Evolutionary conservation across 306 rosid genomes (phyloP), one percentile per base, ranked within the genome.

Genomic region (Ammopiptanthus mongolicus): DNA sequence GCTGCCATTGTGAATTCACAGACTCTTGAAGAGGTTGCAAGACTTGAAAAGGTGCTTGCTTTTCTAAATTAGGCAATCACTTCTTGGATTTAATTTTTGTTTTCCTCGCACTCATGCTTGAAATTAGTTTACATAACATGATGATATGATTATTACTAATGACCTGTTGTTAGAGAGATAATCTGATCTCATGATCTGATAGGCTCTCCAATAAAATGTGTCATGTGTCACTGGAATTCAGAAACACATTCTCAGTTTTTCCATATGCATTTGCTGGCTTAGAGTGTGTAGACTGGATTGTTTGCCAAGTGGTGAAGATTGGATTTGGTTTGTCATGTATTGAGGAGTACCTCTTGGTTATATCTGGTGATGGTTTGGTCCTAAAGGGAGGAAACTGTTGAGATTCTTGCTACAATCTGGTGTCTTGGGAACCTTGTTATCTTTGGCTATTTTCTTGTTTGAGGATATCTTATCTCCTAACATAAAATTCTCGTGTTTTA

Each of bases 1-100:
- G 98, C 98, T 81, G 98, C 98, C 78, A 94, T 94, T 69, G 98
- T 94, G 81, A 94, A 90, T 69, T 94, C 98, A 50, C 96, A 88
- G 84, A 94, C 98, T 58, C 96, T 94, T 71, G 98, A 94, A 86
- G 98, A 94, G 86, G 98, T 94, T 75, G 97, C 98, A 52, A 90
- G 98, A 82, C 94, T 94, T 78, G 98, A 94, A 88, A 85, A 94
- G 98, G 98, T 94, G 78, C 77, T 81, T 60, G 29, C 25, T 56
- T 87, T 67, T 74, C 64, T 68, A 59, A 25, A 19, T 29, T 14
- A 17, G 48, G 75, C 34, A 77, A 64, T 33, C 10, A 9, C 34
- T 21, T 41, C 13, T 22, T 48, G 1, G 48, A 58, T 56, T 61
- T 71, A 6, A 22, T 19, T 50, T 53, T 65, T 44, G 31, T 23